Evolutionary conservation across 345 rosid genomes (phyloP), one percentile per base, ranked within the genome.

Genomic region (Eucalyptus regnans): DNA sequence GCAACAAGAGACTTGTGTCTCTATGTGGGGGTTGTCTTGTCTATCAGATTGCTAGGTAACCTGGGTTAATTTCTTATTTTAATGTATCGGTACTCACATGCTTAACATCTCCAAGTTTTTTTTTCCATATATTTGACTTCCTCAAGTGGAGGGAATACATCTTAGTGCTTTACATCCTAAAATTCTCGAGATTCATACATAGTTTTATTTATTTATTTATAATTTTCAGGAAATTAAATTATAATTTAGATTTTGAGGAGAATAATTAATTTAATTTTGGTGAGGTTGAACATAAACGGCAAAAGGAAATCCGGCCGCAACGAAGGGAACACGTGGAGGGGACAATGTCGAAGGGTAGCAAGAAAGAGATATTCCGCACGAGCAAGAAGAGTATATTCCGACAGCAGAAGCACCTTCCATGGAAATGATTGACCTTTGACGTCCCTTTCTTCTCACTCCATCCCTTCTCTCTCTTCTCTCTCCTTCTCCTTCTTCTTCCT

Each of bases 71-170:
- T 52, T 52, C 3, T 52, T 1, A 7, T 4, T 18, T 7, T 18
- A 52, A 52, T 4, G 3, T 52, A 0, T 0, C 8, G 56, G 4
- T 52, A 18, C 56, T 52, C 8, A 8, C 4, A 52, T 2, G 23
- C 56, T 52, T 9, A 52, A 1, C 23, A 52, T 9, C 23, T 0
- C 3, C 7, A 52, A 18, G 23, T 18, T 52, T 52, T 52, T 9
- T 9, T 3, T 7, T 52, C 1, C 3, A 4, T 52, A 7, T 52
- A 52, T 52, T 18, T 52, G 3, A 18, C 56, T 52, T 52, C 7
- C 56, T 52, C 0, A 0, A 0, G 25, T 0, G 8, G 22, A 52
- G 10, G 58, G 25, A 18, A 18, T 52, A 52, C 3, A 0, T 52
- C 10, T 52, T 52, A 7, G 1, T 52, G 25, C 25, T 52, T 52